These are phyloP conservation scores for Scytalidium lignicola DNA, from an alignment of 2,329 filamentous ascomycete species.

Conservation along the genomic window DNA sequence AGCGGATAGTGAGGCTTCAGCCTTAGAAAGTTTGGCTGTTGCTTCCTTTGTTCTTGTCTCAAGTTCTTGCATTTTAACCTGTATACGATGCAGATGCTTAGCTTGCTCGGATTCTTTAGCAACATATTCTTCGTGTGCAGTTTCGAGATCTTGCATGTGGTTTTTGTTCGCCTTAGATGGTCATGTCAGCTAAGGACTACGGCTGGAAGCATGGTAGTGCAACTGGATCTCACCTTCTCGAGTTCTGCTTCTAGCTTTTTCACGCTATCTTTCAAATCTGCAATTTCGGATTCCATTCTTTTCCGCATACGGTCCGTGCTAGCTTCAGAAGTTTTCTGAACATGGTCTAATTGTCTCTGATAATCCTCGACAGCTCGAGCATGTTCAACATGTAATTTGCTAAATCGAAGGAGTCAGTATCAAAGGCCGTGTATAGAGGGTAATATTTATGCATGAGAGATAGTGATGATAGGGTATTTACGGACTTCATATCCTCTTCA, in stretches of 20 bases:
- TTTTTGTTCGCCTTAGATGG: slow-evolving; percentile 50
- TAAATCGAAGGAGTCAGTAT: slow-evolving; percentile 16
- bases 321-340: slow-evolving; percentile 42
- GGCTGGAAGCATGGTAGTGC: not conserved
- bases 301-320: slow-evolving; percentile 45
- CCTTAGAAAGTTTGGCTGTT: slow-evolving; percentile 28
- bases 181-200: slow-evolving; percentile 14
- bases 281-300: slow-evolving; percentile 53
- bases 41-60: slow-evolving; percentile 22
- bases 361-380: slow-evolving; percentile 20
- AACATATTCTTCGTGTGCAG: slow-evolving; percentile 45
- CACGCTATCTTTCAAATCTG: slow-evolving; percentile 57
- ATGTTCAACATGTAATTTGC: slow-evolving; percentile 30
- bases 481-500: slow-evolving; percentile 57
- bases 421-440: not conserved
- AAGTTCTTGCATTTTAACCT: slow-evolving; percentile 41
- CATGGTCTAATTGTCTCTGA: slow-evolving; percentile 41
- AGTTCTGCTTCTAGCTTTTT: slow-evolving; percentile 58
- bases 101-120: slow-evolving; percentile 31
- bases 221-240: slow-evolving; percentile 43
- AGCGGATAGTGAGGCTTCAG: slow-evolving; percentile 27
- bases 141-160: slow-evolving; percentile 54
- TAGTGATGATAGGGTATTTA: slow-evolving; percentile 6
- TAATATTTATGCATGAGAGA: slow-evolving; percentile 1
- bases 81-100: slow-evolving; percentile 18